phyloP scores from a whole-genome alignment of 208 protist genomes.

The Trypanosoma avium region DNA sequence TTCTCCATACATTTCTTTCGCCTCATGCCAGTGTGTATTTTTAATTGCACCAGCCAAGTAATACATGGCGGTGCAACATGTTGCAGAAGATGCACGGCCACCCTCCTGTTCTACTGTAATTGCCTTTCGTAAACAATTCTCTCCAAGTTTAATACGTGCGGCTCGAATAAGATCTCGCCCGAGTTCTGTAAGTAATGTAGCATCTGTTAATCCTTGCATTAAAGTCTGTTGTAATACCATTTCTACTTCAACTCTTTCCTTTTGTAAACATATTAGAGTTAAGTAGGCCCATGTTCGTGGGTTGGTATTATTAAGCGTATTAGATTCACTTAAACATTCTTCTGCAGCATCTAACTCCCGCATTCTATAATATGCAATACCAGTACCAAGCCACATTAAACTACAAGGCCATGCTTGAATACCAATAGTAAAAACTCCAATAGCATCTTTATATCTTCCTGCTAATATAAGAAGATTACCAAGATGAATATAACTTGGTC shows the following conservation, averaged over 20 bases:
- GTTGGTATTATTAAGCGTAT: slow-evolving; percentile 83
- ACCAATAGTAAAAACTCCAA: slow-evolving; percentile 68
- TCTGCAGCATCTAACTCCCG: slow-evolving; percentile 66
- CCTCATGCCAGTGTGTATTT: slow-evolving; percentile 45
- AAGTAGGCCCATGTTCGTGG: slow-evolving; percentile 88
- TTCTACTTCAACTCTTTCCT: slow-evolving; percentile 51
- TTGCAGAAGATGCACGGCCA: slow-evolving; percentile 5
- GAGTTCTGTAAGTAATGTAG: slow-evolving; percentile 67
- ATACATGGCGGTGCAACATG: slow-evolving; percentile 42
- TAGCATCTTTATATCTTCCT: slow-evolving; percentile 71
- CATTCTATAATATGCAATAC: slow-evolving; percentile 83
- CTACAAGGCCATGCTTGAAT: slow-evolving; percentile 75
- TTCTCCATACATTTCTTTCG: slow-evolving; percentile 39
- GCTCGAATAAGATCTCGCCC: slow-evolving; percentile 62
- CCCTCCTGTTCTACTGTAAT: slow-evolving; percentile 29
- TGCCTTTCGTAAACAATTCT: slow-evolving; percentile 61
- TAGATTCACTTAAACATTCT: slow-evolving; percentile 88
- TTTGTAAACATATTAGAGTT: slow-evolving; percentile 53
- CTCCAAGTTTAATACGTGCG: slow-evolving; percentile 35
- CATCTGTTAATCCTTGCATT: slow-evolving; percentile 58
- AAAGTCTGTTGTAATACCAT: slow-evolving; percentile 64
- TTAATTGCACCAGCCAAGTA: slow-evolving; percentile 68
- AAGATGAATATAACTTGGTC: slow-evolving; percentile 64
- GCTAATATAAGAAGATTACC: slow-evolving; percentile 76
- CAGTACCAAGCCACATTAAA: slow-evolving; percentile 86